Evolutionary conservation across 805 yeast genomes (phyloP), one percentile per base, ranked within the genome.

Genomic region (Candida boleticola): DNA sequence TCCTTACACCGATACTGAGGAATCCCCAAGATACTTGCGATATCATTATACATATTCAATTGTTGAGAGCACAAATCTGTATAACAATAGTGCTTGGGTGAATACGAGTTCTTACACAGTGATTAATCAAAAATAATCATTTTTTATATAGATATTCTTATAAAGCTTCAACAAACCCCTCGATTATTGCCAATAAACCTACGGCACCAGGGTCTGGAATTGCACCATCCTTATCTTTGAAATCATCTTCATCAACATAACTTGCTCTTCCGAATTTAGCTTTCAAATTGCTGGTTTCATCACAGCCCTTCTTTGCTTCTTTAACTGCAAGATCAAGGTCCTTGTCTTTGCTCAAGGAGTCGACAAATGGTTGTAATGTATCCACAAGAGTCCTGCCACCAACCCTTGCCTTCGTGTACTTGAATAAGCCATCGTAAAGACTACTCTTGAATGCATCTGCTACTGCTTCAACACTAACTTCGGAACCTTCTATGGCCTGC

Each of bases 201-300:
- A 88, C 79, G 2, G 97, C 97, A 49, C 98, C 97, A 4, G 98
- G 97, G 55, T 90, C 98, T 1, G 96, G 95, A 23, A 89, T 72
- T n/a, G 85, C 87, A 20, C 87, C 89, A 55, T 73, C 74, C 30
- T 70, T 73, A 30, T 64, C 73, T 42, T 69, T 66, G 51, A 81
- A 74, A 40, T 77, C 84, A 10, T 73, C 80, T 45, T 79, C 79
- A 47, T 74, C 73, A 21, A 90, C 97, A 58, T 90, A 92, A 3
- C 95, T 84, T 14, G 98, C 96, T 56, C 98, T 79, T 23, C 98
- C 98, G 52, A 92, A 89, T 53, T 83, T 83, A 34, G 97, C 97
- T 49, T 79, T 83, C 49, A 86, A 66, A 29, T 79, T 68, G 38
- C 82, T 80, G 0, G 98, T 92, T 3, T 76, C 65, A 36, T 85